Percentiles rank a stretch among this genome's conserved stretches.
Evolutionary conservation across 768 basidiomycete genomes (phyloP).

Genomic region (Pholiota microspora): DNA sequence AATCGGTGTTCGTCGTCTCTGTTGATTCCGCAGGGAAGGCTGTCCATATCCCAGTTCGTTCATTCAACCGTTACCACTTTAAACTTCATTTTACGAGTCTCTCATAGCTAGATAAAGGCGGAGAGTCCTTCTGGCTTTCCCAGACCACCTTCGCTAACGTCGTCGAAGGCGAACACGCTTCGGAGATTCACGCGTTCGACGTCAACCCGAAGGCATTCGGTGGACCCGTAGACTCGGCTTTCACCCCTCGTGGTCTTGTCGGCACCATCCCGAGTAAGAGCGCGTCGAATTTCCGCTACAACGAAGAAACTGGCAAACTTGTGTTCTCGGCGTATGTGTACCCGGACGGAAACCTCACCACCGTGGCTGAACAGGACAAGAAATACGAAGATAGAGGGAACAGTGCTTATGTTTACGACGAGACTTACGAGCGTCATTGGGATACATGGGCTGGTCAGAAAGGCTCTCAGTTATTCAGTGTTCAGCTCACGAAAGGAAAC

Average conservation of each 20-base stretch:
- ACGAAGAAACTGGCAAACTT: constrained; percentile 51
- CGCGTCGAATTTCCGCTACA: constrained; percentile 70
- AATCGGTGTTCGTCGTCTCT: constrained; percentile 61
- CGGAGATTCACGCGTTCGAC: constrained; percentile 60
- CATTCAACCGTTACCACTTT: not conserved
- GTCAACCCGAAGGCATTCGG: constrained; percentile 35
- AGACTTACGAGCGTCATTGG: constrained; percentile 75
- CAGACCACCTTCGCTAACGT: constrained; percentile 68
- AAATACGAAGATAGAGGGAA: constrained; percentile 72
- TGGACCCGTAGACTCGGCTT: constrained; percentile 27
- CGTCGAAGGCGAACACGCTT: constrained; percentile 50
- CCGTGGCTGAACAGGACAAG: constrained; percentile 68
- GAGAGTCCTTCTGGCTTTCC: constrained; percentile 80
- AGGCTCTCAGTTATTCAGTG: constrained; percentile 67
- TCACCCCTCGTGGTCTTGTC: constrained; percentile 43
- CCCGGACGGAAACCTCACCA: constrained; percentile 67
- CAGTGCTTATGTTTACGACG: constrained; percentile 69
- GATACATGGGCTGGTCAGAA: constrained; percentile 76
- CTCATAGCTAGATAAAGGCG: constrained; percentile 56
- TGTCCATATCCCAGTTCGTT: constrained; percentile 50
- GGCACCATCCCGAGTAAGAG: constrained; percentile 69
- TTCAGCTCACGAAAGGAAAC: constrained; percentile 47
- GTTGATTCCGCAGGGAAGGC: constrained; percentile 50
- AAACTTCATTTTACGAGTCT: not conserved
- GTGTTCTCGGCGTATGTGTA: constrained; percentile 88